phyloP scores from a whole-genome alignment of 345 rosid species.

The Eucalyptus curtisii region DNA sequence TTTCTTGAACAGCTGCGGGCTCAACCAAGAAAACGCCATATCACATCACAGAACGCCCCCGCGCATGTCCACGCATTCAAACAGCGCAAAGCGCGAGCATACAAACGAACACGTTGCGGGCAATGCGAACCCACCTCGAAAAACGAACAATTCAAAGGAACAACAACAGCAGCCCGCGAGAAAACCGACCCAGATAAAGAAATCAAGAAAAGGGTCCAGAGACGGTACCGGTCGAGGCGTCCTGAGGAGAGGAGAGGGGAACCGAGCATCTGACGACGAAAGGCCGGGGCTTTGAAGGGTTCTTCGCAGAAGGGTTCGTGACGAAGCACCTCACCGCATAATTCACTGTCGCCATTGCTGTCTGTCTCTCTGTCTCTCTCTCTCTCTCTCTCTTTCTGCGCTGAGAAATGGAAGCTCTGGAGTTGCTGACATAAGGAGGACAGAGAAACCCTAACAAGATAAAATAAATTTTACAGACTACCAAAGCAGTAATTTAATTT shows the following conservation, averaged over 20 bases:
- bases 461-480: not conserved
- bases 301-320: not conserved
- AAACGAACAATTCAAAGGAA: not conserved
- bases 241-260: slow-evolving; percentile 20
- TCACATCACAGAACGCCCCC: not conserved
- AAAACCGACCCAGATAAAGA: not conserved
- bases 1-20: slow-evolving; percentile 37
- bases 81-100: not conserved
- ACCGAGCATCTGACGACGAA: slow-evolving; percentile 41
- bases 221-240: slow-evolving; percentile 34
- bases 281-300: slow-evolving; percentile 6
- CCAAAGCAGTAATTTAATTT: not conserved
- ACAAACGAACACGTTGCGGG: not conserved
- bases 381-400: not conserved
- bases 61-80: not conserved
- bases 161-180: not conserved
- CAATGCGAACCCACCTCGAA: not conserved
- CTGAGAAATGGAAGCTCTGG: not conserved
- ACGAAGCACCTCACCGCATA: not conserved
- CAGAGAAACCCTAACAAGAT: not conserved
- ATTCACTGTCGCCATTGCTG: not conserved
- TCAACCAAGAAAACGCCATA: not conserved
- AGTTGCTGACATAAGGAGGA: not conserved
- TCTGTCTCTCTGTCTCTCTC: not conserved
- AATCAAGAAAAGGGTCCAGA: not conserved